A percentile compares a stretch with the other conserved stretches of the same genome.
Evolutionary conservation across 2,329 filamentous ascomycete species (phyloP).

Genomic region (Microascus cirrosus): DNA sequence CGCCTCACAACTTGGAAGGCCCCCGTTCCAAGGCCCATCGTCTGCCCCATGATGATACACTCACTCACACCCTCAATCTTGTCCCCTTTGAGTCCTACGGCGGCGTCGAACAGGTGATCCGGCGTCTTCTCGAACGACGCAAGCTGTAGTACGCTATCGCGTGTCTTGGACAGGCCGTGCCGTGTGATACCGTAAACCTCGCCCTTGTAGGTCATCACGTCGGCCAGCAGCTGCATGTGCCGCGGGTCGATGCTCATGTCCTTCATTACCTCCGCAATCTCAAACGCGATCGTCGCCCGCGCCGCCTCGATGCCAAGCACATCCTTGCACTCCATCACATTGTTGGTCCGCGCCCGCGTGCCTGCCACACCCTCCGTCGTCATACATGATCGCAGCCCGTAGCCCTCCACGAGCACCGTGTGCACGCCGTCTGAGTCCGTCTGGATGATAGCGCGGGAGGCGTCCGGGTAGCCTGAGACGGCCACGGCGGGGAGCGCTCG

Average conservation of each 20-base stretch:
- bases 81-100: slow-evolving; percentile 83
- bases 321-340: slow-evolving; percentile 77
- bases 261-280: slow-evolving; percentile 83
- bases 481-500: slow-evolving; percentile 72
- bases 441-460: slow-evolving; percentile 78
- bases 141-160: slow-evolving; percentile 85
- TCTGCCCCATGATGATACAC: slow-evolving; percentile 98
- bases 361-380: slow-evolving; percentile 86
- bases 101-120: slow-evolving; percentile 92
- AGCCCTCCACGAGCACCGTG: slow-evolving; percentile 83
- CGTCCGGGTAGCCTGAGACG: slow-evolving; percentile 81
- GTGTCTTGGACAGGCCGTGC: slow-evolving; percentile 92
- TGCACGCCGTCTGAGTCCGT: slow-evolving; percentile 59
- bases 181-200: slow-evolving; percentile 94
- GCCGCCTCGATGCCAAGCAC: slow-evolving; percentile 94
- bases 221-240: slow-evolving; percentile 93
- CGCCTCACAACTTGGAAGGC: slow-evolving; percentile 80
- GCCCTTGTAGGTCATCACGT: slow-evolving; percentile 99
- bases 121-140: slow-evolving; percentile 98
- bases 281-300: slow-evolving; percentile 73
- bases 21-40: slow-evolving; percentile 82
- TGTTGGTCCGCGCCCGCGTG: slow-evolving; percentile 65
- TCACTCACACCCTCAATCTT: slow-evolving; percentile 88
- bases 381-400: slow-evolving; percentile 82
- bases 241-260: slow-evolving; percentile 94